Evolutionary conservation across 257 asterid genomes (phyloP).

Genomic region (Salvia rosmarinus): DNA sequence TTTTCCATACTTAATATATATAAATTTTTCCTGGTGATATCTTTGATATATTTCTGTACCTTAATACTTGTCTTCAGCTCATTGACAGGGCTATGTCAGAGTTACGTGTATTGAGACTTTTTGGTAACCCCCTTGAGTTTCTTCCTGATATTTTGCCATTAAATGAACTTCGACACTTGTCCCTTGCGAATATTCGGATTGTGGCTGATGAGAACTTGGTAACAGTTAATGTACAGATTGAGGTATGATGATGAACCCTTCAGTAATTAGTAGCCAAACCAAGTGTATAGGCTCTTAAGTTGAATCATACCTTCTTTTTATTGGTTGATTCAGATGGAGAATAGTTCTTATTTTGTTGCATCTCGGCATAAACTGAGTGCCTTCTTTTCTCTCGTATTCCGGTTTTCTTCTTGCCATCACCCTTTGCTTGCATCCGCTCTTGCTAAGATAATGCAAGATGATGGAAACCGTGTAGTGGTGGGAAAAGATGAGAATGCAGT

Average conservation of each 20-base stretch:
- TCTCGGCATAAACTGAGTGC: constrained; percentile 98
- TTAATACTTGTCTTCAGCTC: constrained; percentile 53
- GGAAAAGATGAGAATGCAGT: constrained; percentile 98
- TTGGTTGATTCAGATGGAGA: constrained; percentile 76
- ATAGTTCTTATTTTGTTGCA: constrained; percentile 90
- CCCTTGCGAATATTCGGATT: constrained; percentile 93
- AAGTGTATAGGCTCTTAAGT: constrained; percentile 28
- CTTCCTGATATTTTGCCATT: constrained; percentile 95
- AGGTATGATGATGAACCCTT: constrained; percentile 56
- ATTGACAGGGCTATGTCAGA: constrained; percentile 86
- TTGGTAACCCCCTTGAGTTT: constrained; percentile 96
- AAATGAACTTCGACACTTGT: constrained; percentile 86
- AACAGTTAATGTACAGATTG: constrained; percentile 90
- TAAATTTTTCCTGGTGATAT: constrained; percentile 16
- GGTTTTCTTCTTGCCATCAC: constrained; percentile 99
- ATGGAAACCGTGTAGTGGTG: constrained; percentile 85
- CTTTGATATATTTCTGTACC: constrained; percentile 34
- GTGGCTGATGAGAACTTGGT: constrained; percentile 91
- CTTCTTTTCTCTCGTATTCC: constrained; percentile 97
- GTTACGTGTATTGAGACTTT: constrained; percentile 85
- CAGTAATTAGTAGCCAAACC: constrained; percentile 32
- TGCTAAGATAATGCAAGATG: constrained; percentile 97
- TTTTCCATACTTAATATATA: not conserved
- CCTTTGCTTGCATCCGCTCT: constrained; percentile 97
- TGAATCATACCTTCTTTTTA: constrained; percentile 34